phyloP scores from a whole-genome alignment of 2,329 filamentous ascomycete genomes.

The Xylariaceae sp. region DNA sequence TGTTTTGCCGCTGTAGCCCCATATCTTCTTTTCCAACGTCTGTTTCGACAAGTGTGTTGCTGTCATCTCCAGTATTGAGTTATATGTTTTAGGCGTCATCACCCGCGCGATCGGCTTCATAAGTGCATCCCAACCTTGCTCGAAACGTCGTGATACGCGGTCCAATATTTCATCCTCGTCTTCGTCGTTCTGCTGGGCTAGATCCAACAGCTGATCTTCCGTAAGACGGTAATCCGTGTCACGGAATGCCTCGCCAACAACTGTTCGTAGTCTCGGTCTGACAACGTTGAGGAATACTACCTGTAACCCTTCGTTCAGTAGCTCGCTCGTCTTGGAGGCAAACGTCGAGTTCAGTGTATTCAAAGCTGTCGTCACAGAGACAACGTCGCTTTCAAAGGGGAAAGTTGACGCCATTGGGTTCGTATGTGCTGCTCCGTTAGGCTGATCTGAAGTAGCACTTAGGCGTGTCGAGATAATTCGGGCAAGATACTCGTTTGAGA shows the following conservation, averaged over 20 bases:
- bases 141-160: conserved; percentile 73
- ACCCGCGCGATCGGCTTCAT: conserved; percentile 81
- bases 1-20: conserved; percentile 72
- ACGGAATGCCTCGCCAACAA: conserved; percentile 84
- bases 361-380: conserved; percentile 64
- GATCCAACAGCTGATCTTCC: conserved; percentile 56
- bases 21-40: conserved; percentile 82
- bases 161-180: conserved; percentile 56
- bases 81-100: conserved; percentile 73
- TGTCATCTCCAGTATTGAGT: conserved; percentile 69
- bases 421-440: conserved; percentile 33
- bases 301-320: conserved; percentile 78
- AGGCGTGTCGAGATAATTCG: conserved; percentile 76
- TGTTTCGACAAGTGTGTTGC: conserved; percentile 66
- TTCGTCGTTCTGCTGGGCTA: conserved; percentile 51
- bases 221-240: conserved; percentile 80
- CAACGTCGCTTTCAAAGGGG: conserved; percentile 73
- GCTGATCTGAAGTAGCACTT: conserved; percentile 37
- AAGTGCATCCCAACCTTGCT: conserved; percentile 78
- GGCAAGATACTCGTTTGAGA: conserved; percentile 84
- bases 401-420: conserved; percentile 62
- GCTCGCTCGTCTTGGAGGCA: conserved; percentile 70
- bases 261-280: conserved; percentile 76
- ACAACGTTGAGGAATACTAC: conserved; percentile 86
- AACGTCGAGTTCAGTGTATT: conserved; percentile 69